Evolutionary conservation across 805 yeast genomes (phyloP).

Genomic region (Spencermartinsiella europaea): DNA sequence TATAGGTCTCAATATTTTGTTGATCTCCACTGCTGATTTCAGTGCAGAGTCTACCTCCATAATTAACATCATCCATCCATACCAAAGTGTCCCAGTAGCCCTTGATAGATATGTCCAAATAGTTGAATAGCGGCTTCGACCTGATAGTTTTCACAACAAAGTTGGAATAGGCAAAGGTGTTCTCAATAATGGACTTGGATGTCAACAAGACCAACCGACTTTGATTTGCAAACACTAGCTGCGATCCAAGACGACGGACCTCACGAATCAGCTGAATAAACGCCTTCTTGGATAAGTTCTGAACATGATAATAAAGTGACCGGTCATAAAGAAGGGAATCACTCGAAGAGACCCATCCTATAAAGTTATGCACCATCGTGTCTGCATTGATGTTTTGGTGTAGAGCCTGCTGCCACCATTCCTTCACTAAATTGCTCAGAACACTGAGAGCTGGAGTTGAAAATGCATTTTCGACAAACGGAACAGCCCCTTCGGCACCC

Average conservation of each 20-base stretch:
- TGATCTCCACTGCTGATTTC: slow-evolving; percentile 10
- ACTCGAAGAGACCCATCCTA: slow-evolving; percentile 79
- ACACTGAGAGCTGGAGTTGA: slow-evolving; percentile 67
- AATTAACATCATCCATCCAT: slow-evolving; percentile 93
- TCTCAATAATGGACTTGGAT: slow-evolving; percentile 69
- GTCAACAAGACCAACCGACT: slow-evolving; percentile 71
- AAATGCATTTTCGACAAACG: slow-evolving; percentile 77
- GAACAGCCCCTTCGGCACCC: slow-evolving; percentile 28
- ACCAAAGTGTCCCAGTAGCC: slow-evolving; percentile 89
- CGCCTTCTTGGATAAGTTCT: slow-evolving; percentile 78
- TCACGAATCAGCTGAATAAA: slow-evolving; percentile 75
- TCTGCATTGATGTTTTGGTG: slow-evolving; percentile 68
- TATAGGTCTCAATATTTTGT: slow-evolving; percentile 37
- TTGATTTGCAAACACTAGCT: slow-evolving; percentile 73
- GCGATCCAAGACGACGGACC: slow-evolving; percentile 72
- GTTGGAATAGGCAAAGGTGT: slow-evolving; percentile 86
- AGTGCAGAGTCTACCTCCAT: slow-evolving; percentile 55
- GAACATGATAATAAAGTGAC: slow-evolving; percentile 77
- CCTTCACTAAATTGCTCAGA: slow-evolving; percentile 68
- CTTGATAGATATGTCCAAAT: slow-evolving; percentile 64
- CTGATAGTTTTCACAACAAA: slow-evolving; percentile 73
- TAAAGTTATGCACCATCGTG: slow-evolving; percentile 71
- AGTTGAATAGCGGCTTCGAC: slow-evolving; percentile 75
- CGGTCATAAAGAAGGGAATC: slow-evolving; percentile 72
- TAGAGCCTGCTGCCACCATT: slow-evolving; percentile 92